Base-by-base conservation (phyloP, 306 rosid species). In the Trifolium fragiferum region DNA sequence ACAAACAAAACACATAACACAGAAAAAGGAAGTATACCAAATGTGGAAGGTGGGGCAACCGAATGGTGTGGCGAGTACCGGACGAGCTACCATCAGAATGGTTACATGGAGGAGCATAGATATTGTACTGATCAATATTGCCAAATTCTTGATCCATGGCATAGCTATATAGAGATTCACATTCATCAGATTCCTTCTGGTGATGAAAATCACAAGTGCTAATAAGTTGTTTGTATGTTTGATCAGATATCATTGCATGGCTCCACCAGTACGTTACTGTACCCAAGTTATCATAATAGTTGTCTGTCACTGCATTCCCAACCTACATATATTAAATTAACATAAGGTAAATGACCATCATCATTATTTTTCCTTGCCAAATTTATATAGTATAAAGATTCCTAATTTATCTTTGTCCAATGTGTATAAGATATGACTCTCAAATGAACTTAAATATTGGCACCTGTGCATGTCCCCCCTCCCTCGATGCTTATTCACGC, bases 201-300 rank as follows among this genome's bases (percentile, higher is more conserved):
- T 85, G 68, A 41, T 86, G 85, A 30, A 93, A 93, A 75, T 93
- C 94, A 53, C 98, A 93, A 0, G 87, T 88, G 89, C 80, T 86
- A 37, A 93, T 83, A 33, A 93, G 90, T 76, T 89, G 90, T 43
- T 69, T 77, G 78, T 93, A 91, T 21, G 98, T 93, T 76, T 83
- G 89, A 53, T 93, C 98, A 4, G 98, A 93, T 72, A 93, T 93
- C 98, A 93, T 93, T 12, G 98, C 98, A 16, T 93, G 98, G 86
- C 97, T 93, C 98, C 98, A 93, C 98, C 98, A 93, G 60, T 93
- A 93, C 6, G 93, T 83, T 78, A 93, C 98, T 6, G 98, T 93
- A 49, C 98, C 98, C 13, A 93, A 73, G 84, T 89, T 93, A 69
- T 93, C 98, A 51, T 89, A 91, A 82, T 89, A 93, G 80, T 87